Conservation (phyloP, 345 rosid species). For the Laguncularia racemosa region DNA sequence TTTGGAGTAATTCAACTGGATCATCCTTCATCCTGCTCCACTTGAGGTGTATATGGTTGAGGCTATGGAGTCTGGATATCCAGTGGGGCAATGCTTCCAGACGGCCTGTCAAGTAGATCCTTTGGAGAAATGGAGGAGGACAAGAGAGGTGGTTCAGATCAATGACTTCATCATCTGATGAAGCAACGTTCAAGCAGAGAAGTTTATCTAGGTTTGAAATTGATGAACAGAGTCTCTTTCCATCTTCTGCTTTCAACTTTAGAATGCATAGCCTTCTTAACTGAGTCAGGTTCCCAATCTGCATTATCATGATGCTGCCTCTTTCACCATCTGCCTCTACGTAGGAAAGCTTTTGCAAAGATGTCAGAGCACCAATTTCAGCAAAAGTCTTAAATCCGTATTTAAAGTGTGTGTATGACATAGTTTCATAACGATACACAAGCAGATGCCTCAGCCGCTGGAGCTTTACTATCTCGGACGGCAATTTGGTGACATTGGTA, state of each 20-base stretch:
- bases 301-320: slow-evolving; percentile 3
- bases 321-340: slow-evolving; percentile 11
- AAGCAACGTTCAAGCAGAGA: slow-evolving; percentile 6
- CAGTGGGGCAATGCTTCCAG: slow-evolving; percentile 18
- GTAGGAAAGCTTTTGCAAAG: slow-evolving; percentile 19
- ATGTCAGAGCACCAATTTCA: slow-evolving; percentile 12
- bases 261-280: slow-evolving; percentile 19
- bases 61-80: slow-evolving; percentile 16
- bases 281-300: slow-evolving; percentile 12
- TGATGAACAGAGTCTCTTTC: slow-evolving; percentile 13
- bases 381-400: slow-evolving; percentile 10
- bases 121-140: slow-evolving; percentile 22
- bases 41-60: slow-evolving; percentile 15
- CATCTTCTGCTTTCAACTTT: slow-evolving; percentile 18
- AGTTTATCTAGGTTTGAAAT: slow-evolving; percentile 14
- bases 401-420: slow-evolving; percentile 4
- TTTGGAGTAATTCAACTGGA: slow-evolving; percentile 17
- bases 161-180: slow-evolving; percentile 15
- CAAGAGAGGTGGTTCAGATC: slow-evolving; percentile 14
- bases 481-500: slow-evolving; percentile 15
- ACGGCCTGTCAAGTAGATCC: slow-evolving; percentile 27
- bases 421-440: slow-evolving; percentile 17
- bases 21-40: slow-evolving; percentile 17
- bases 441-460: slow-evolving; percentile 18
- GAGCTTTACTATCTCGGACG: slow-evolving; percentile 15